A percentile compares a stretch with the other conserved stretches of the same genome.
These are phyloP conservation scores for Phaeotremella fagi DNA, from an alignment of 768 basidiomycete species.

Conservation along the genomic window DNA sequence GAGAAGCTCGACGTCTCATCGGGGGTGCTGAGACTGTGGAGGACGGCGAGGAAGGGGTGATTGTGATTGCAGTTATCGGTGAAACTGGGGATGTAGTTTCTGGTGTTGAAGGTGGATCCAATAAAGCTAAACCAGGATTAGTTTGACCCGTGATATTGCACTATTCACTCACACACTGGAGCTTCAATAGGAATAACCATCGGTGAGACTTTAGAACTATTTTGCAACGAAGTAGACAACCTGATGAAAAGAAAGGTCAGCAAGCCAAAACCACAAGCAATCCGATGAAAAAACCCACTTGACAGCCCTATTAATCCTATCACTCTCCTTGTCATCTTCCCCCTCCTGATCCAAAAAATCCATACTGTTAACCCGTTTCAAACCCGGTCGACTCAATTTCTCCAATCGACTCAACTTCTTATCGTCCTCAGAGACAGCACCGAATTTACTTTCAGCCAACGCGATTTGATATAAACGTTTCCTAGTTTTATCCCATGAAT, in stretches of 20 bases:
- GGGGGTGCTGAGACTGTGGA: conserved; percentile 3
- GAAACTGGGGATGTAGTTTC: conserved; percentile 1
- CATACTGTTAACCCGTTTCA: conserved; percentile 36
- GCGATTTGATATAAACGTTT: conserved; percentile 39
- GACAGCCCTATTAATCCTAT: conserved; percentile 17
- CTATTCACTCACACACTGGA: conserved; percentile 13
- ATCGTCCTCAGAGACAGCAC: conserved; percentile 9
- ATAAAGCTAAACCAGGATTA: background rate
- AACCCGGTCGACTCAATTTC: conserved; percentile 17
- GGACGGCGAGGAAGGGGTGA: conserved; percentile 25
- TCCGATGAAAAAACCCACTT: conserved; percentile 18
- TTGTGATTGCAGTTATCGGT: conserved; percentile 15
- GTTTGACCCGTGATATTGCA: background rate
- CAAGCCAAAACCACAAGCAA: background rate
- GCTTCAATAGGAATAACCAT: conserved; percentile 10
- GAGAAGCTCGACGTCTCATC: conserved; percentile 16
- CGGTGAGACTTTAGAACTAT: conserved; percentile 32
- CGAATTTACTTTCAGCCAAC: conserved; percentile 32
- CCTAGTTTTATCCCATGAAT: conserved; percentile 37
- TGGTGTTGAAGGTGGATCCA: background rate
- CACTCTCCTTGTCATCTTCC: conserved; percentile 3
- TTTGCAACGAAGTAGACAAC: conserved; percentile 37
- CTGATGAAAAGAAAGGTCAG: conserved; percentile 8
- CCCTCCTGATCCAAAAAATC: conserved; percentile 34
- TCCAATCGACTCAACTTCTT: conserved; percentile 18